A percentile compares a stretch with the other conserved stretches of the same genome.
These are phyloP conservation scores for Cladosporium austrohemisphaericum DNA, from an alignment of 2,329 filamentous ascomycete genomes.

Conservation along the genomic window DNA sequence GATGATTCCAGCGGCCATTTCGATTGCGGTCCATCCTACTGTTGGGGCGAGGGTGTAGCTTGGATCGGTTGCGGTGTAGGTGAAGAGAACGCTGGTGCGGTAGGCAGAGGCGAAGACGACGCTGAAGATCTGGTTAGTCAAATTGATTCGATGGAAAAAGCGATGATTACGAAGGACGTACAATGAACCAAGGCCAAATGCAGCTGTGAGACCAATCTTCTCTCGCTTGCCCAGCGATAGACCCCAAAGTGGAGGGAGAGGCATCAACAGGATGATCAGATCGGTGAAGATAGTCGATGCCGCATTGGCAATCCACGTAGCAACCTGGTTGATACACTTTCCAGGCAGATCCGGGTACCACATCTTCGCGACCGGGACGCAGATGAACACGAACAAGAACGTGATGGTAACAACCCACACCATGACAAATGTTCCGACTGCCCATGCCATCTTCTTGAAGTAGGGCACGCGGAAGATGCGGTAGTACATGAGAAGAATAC, in stretches of 20 bases:
- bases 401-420: constrained; percentile 28
- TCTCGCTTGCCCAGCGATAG: constrained; percentile 2
- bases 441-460: constrained; percentile 33
- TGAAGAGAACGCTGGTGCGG: constrained; percentile 13
- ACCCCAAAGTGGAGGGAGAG: not conserved
- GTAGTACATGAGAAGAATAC: constrained; percentile 48
- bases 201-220: constrained; percentile 11
- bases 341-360: constrained; percentile 36
- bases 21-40: constrained; percentile 11
- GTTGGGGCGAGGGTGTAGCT: constrained; percentile 11
- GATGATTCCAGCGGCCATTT: constrained; percentile 12
- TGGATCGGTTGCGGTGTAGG: constrained; percentile 5
- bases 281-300: constrained; percentile 10
- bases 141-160: not conserved
- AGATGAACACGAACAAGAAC: constrained; percentile 41
- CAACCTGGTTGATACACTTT: constrained; percentile 38
- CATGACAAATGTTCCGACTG: constrained; percentile 36
- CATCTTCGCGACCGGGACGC: constrained; percentile 39
- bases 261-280: constrained; percentile 6
- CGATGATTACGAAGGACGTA: not conserved
- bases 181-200: constrained; percentile 12
- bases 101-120: constrained; percentile 10
- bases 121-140: not conserved
- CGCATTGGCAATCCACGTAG: constrained; percentile 36
- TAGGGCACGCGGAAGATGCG: constrained; percentile 39